Evolutionary conservation across 192 early-diverging fungal species (phyloP).

Genomic region (Coemansia sp.): DNA sequence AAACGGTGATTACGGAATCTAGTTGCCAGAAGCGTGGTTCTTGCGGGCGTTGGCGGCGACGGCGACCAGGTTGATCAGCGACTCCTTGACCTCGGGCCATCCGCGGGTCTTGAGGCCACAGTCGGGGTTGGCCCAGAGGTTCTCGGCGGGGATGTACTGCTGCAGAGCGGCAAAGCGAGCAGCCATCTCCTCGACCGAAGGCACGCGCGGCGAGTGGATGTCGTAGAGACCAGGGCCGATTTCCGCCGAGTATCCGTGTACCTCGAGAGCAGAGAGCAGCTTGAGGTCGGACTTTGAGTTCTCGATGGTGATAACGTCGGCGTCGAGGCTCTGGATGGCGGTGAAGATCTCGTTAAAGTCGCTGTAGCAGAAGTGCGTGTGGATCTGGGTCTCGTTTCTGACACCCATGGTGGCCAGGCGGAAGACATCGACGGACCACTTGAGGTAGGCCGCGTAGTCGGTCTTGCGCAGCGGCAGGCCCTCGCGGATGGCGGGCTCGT

Average conservation of each 20-base stretch:
- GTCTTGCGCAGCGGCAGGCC: slow-evolving; percentile 87
- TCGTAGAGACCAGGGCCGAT: slow-evolving; percentile 98
- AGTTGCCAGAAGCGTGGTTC: slow-evolving; percentile 8
- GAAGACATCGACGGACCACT: slow-evolving; percentile 95
- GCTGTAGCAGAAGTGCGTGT: slow-evolving; percentile 99
- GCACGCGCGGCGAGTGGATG: slow-evolving; percentile 98
- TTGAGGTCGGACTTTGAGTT: slow-evolving; percentile 97
- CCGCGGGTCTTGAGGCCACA: slow-evolving; percentile 97
- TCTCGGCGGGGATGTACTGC: slow-evolving; percentile 74
- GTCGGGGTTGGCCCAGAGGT: slow-evolving; percentile 97
- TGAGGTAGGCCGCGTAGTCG: slow-evolving; percentile 87
- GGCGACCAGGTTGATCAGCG: slow-evolving; percentile 80
- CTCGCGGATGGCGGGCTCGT: slow-evolving; percentile 99
- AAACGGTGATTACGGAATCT: no score
- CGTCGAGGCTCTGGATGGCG: slow-evolving; percentile 88
- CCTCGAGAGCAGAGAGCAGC: slow-evolving; percentile 83
- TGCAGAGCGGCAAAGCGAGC: slow-evolving; percentile 77
- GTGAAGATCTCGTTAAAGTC: slow-evolving; percentile 99
- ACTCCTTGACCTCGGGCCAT: slow-evolving; percentile 88
- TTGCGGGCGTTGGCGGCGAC: slow-evolving; percentile 68
- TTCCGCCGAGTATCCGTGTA: slow-evolving; percentile 78
- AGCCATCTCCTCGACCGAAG: slow-evolving; percentile 83
- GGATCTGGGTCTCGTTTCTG: slow-evolving; percentile 85
- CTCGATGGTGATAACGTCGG: slow-evolving; percentile 97
- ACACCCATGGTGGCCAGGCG: slow-evolving; percentile 86